Evolutionary conservation across 305 asterid genomes (phyloP).

Genomic region (Solanum hybrid): DNA sequence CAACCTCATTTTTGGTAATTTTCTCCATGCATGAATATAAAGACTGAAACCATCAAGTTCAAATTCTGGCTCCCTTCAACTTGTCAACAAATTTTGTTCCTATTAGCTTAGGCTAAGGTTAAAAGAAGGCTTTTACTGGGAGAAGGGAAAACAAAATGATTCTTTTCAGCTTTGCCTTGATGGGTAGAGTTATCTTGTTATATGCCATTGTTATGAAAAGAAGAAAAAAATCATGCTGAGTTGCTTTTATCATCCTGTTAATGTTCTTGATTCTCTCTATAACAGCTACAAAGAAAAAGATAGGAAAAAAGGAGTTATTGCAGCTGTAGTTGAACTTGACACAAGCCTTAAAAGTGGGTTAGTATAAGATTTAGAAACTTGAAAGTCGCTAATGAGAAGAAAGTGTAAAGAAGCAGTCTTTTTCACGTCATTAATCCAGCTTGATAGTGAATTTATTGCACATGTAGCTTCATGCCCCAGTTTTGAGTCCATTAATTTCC

Average conservation of each 20-base stretch:
- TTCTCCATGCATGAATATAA: background rate
- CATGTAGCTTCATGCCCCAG: constrained; percentile 16
- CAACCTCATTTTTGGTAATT: background rate
- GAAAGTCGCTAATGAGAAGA: background rate
- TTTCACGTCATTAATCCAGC: background rate
- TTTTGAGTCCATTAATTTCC: constrained; percentile 7
- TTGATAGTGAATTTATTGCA: constrained; percentile 18
- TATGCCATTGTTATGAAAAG: background rate
- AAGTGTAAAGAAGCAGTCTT: background rate
- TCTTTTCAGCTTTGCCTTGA: background rate
- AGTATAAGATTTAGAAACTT: background rate
- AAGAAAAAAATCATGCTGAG: background rate
- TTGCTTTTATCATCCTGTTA: background rate
- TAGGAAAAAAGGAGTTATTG: background rate
- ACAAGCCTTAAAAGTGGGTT: background rate
- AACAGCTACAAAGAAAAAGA: background rate
- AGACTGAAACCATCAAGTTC: background rate
- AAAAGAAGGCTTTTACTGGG: background rate
- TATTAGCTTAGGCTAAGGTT: background rate
- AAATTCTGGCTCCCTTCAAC: background rate
- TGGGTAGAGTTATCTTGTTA: background rate
- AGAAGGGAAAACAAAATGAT: background rate
- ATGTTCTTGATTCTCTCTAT: background rate
- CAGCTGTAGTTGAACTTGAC: background rate
- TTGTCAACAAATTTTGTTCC: background rate